phyloP scores from a whole-genome alignment of 2,329 filamentous ascomycete genomes.

The Pyrenophora seminiperda region DNA sequence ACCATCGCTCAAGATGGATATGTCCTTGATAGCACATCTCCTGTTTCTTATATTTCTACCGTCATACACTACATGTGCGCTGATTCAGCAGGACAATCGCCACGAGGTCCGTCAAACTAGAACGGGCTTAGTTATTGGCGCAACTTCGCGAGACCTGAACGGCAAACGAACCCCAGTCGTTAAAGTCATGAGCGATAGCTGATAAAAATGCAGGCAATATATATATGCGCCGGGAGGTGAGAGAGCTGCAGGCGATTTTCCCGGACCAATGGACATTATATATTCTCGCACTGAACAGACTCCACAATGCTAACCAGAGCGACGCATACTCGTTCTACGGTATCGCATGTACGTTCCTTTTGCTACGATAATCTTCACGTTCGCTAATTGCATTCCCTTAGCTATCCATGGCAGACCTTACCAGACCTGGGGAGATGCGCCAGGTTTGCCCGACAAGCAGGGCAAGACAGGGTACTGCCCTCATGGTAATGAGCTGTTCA shows the following conservation, averaged over 20 bases:
- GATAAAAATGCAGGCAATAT: conserved; percentile 30
- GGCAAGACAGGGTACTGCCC: conserved; percentile 69
- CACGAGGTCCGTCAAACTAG: conserved; percentile 4
- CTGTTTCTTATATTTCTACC: conserved; percentile 8
- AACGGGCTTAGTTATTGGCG: conserved; percentile 25
- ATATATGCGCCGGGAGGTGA: conserved; percentile 66
- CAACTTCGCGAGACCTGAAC: conserved; percentile 26
- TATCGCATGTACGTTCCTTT: conserved; percentile 64
- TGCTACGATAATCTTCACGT: too few species aligned
- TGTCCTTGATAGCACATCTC: background rate
- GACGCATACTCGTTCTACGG: conserved; percentile 75
- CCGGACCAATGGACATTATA: conserved; percentile 75
- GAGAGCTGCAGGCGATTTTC: conserved; percentile 63
- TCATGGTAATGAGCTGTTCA: conserved; percentile 77
- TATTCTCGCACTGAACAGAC: conserved; percentile 71
- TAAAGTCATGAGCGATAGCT: background rate
- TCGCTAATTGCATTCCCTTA: conserved; percentile 10
- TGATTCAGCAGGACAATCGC: background rate
- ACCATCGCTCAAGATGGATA: conserved; percentile 14
- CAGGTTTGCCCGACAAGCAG: conserved; percentile 41
- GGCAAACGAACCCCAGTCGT: conserved; percentile 1
- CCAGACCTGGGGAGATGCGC: conserved; percentile 41
- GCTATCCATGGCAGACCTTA: conserved; percentile 47
- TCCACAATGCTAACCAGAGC: conserved; percentile 69
- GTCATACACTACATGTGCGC: conserved; percentile 14